phyloP scores from a whole-genome alignment of 1,284 basidiomycete genomes.

The Prillingera fragicola region DNA sequence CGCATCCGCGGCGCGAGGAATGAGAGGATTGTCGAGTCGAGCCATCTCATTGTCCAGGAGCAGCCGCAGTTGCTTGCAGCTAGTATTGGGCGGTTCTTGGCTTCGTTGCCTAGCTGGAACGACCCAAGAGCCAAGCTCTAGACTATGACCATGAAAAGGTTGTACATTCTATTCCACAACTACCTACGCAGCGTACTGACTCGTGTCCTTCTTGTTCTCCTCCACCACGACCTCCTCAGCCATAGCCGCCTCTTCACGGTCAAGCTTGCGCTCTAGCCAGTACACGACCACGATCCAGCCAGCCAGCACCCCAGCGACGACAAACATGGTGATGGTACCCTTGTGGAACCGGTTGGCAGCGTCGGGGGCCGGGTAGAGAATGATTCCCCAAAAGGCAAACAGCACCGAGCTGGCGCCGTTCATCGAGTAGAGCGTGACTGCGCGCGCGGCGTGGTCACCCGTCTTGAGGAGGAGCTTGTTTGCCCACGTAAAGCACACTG shows the following conservation, averaged over 20 bases:
- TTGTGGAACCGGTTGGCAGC: slow-evolving; percentile 14
- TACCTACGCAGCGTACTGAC: too few relatives aligned
- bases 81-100: slow-evolving; percentile 31
- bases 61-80: slow-evolving; percentile 29
- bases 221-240: too few relatives aligned
- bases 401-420: slow-evolving; percentile 9
- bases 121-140: too few relatives aligned
- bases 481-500: slow-evolving; percentile 12
- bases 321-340: slow-evolving; percentile 66
- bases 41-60: slow-evolving; percentile 41
- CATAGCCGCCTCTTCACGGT: too few relatives aligned
- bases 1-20: slow-evolving; percentile 24
- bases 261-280: background rate
- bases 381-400: slow-evolving; percentile 10
- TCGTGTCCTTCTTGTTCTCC: too few relatives aligned
- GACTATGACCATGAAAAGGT: too few relatives aligned
- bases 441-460: slow-evolving; percentile 12
- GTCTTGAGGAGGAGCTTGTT: slow-evolving; percentile 12
- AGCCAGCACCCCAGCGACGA: slow-evolving; percentile 69
- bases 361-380: slow-evolving; percentile 11
- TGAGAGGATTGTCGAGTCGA: slow-evolving; percentile 28
- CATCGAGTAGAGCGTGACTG: slow-evolving; percentile 16
- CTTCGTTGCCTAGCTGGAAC: too few relatives aligned
- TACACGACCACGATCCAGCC: background rate
- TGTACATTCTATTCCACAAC: too few relatives aligned